These are phyloP conservation scores for Cenchrus americanus DNA, from an alignment of 176 grass and related monocot species.

Conservation along the genomic window DNA sequence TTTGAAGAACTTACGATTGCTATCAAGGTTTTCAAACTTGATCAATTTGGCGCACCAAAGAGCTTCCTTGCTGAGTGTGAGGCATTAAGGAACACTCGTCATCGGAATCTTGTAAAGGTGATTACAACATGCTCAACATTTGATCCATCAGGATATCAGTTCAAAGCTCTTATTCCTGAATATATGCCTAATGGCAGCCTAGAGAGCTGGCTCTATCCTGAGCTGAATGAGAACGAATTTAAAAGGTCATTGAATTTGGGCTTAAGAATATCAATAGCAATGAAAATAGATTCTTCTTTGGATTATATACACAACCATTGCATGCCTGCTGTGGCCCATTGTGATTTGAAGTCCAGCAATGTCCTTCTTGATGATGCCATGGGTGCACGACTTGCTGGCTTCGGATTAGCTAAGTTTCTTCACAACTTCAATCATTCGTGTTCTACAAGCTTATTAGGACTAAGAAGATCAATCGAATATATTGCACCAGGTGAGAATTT, in stretches of 20 bases:
- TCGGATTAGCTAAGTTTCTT: slow-evolving; percentile 53
- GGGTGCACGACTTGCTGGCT: slow-evolving; percentile 49
- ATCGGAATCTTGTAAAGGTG: slow-evolving; percentile 54
- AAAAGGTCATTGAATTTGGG: slow-evolving; percentile 32
- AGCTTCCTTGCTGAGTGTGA: slow-evolving; percentile 59
- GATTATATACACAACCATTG: slow-evolving; percentile 53
- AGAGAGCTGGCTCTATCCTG: slow-evolving; percentile 54
- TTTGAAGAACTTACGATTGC: slow-evolving; percentile 31
- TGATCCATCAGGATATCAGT: slow-evolving; percentile 46
- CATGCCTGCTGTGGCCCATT: slow-evolving; percentile 48
- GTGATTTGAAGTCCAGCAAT: slow-evolving; percentile 65
- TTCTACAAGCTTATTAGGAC: slow-evolving; percentile 34
- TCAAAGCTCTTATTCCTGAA: slow-evolving; percentile 56
- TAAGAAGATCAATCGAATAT: slow-evolving; percentile 45
- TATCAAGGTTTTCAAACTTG: slow-evolving; percentile 59
- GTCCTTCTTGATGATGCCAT: slow-evolving; percentile 48
- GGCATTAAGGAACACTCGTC: slow-evolving; percentile 52
- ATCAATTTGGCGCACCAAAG: slow-evolving; percentile 38
- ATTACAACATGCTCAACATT: slow-evolving; percentile 46
- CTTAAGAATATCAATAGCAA: slow-evolving; percentile 44
- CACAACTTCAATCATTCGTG: not conserved
- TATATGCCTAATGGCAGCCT: slow-evolving; percentile 42
- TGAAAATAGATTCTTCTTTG: slow-evolving; percentile 53
- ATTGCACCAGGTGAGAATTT: slow-evolving; percentile 40
- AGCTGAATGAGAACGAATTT: not conserved